Evolutionary conservation across 2,329 filamentous ascomycete species (phyloP).

Genomic region (Talaromyces sp.): DNA sequence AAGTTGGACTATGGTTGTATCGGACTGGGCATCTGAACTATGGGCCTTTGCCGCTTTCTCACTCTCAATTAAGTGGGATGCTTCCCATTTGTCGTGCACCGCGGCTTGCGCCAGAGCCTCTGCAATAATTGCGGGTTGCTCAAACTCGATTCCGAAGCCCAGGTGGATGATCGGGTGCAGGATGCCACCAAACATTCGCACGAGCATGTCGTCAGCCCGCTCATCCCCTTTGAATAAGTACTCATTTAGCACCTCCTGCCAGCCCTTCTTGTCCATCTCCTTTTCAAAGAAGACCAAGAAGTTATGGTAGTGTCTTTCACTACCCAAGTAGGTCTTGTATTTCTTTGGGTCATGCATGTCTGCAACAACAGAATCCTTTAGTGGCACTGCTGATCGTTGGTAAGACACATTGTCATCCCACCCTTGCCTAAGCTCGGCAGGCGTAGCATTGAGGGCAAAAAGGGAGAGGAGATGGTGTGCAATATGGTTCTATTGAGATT

Average conservation of each 20-base stretch:
- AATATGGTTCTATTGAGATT: constrained; percentile 57
- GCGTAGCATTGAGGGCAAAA: constrained; percentile 65
- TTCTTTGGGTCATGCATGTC: constrained; percentile 53
- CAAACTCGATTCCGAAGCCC: constrained; percentile 77
- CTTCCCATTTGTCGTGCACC: constrained; percentile 58
- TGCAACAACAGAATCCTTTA: constrained; percentile 47
- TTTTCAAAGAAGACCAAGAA: constrained; percentile 71
- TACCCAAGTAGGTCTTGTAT: constrained; percentile 58
- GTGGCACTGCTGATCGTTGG: constrained; percentile 52
- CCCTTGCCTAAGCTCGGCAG: constrained; percentile 54
- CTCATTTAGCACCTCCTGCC: constrained; percentile 57
- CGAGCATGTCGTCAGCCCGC: constrained; percentile 62
- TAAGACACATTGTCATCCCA: constrained; percentile 63
- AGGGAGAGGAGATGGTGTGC: constrained; percentile 70
- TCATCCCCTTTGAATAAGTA: constrained; percentile 65
- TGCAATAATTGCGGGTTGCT: constrained; percentile 74
- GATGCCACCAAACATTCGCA: constrained; percentile 64
- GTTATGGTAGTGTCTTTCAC: constrained; percentile 61
- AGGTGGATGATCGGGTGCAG: constrained; percentile 79
- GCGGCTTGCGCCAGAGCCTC: constrained; percentile 72
- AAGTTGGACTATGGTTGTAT: constrained; percentile 51
- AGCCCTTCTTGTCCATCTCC: constrained; percentile 62
- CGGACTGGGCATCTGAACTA: neutral
- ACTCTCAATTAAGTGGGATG: constrained; percentile 44
- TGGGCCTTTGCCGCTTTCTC: constrained; percentile 27